phyloP scores from a whole-genome alignment of 805 yeast genomes.

The Candida sphagnicola region DNA sequence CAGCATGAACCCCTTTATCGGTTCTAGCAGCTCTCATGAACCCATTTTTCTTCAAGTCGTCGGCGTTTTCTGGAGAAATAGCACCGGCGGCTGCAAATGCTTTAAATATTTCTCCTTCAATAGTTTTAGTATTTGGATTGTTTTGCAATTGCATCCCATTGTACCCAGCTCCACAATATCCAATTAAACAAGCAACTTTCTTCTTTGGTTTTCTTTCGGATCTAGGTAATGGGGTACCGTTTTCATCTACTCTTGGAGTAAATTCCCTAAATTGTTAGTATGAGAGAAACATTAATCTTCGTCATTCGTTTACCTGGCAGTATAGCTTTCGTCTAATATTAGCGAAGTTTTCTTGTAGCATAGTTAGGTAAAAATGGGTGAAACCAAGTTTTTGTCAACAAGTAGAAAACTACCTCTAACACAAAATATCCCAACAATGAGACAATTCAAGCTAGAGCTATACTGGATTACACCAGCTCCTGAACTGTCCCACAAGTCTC shows the following conservation, averaged over 20 bases:
- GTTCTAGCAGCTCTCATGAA: conserved; percentile 86
- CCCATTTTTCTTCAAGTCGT: conserved; percentile 82
- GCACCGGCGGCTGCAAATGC: conserved; percentile 89
- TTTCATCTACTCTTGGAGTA: conserved; percentile 49
- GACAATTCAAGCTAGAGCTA: no score
- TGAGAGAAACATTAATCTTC: no score
- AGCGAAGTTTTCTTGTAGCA: no score
- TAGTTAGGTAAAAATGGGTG: no score
- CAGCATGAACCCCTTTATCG: conserved; percentile 97
- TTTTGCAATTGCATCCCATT: conserved; percentile 85
- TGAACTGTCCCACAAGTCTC: no score
- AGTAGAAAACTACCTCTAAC: no score
- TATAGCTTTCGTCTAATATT: no score
- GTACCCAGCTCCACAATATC: conserved; percentile 95
- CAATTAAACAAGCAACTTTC: conserved; percentile 86
- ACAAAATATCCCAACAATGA: no score
- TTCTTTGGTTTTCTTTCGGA: conserved; percentile 74
- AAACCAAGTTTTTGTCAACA: no score
- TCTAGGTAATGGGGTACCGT: conserved; percentile 57
- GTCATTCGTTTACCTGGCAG: no score
- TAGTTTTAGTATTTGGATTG: conserved; percentile 83
- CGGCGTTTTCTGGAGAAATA: conserved; percentile 78
- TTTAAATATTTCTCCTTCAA: conserved; percentile 82
- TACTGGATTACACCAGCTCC: no score
- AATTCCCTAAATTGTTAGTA: conserved; percentile 22